These are phyloP conservation scores for Fraxinus baroniana DNA, from an alignment of 305 asterid species.

Conservation along the genomic window DNA sequence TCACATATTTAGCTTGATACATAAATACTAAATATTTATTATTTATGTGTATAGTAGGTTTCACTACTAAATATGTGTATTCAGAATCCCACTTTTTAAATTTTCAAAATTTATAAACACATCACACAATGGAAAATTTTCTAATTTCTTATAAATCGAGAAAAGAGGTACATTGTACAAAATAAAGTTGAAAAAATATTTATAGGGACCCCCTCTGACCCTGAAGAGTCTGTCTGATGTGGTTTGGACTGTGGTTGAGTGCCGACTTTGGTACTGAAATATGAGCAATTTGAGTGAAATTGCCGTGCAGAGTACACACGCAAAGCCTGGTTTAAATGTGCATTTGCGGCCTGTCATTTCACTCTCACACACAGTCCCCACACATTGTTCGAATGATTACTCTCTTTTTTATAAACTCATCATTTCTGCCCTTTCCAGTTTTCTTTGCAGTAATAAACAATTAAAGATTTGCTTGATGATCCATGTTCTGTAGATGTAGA, in stretches of 20 bases:
- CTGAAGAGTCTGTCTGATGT: not conserved
- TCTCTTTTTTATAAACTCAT: not conserved
- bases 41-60: too few relatives aligned
- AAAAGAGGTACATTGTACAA: not conserved
- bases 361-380: not conserved
- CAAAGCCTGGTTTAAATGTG: not conserved
- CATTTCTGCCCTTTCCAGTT: constrained; percentile 14
- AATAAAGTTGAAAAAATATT: not conserved
- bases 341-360: constrained; percentile 4
- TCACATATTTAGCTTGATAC: too few relatives aligned
- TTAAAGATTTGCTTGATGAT: not conserved
- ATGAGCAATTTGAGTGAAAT: not conserved
- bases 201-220: not conserved
- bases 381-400: not conserved
- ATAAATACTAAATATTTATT: too few relatives aligned
- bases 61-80: too few relatives aligned
- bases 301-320: not conserved
- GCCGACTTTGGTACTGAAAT: constrained; percentile 11
- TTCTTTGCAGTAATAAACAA: not conserved
- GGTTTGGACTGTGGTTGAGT: constrained; percentile 2
- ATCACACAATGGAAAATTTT: not conserved
- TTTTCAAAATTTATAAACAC: too few relatives aligned
- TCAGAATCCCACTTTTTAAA: too few relatives aligned
- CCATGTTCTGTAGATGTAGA: not conserved
- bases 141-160: not conserved